These are phyloP conservation scores for Zygotorulaspora sp. DNA, from an alignment of 805 yeast species.

Conservation along the genomic window DNA sequence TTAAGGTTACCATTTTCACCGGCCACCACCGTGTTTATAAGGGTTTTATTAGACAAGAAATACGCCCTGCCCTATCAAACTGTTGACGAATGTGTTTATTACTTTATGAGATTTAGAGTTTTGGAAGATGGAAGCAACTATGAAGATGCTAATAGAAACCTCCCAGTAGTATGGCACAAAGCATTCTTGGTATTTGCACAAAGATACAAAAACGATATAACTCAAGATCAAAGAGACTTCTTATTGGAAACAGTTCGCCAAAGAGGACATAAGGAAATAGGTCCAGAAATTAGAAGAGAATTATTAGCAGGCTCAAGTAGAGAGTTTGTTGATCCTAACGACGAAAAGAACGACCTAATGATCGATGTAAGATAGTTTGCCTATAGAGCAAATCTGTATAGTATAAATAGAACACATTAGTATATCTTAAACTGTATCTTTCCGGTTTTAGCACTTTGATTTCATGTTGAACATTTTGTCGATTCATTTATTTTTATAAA, in stretches of 20 bases:
- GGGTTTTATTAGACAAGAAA: conserved; percentile 85
- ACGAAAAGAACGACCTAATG: conserved; percentile 31
- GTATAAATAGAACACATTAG: no score
- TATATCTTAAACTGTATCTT: no score
- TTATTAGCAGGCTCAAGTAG: conserved; percentile 79
- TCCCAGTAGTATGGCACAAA: conserved; percentile 97
- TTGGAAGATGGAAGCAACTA: conserved; percentile 42
- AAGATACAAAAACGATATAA: conserved; percentile 92
- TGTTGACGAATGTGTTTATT: conserved; percentile 87
- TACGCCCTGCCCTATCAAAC: conserved; percentile 97
- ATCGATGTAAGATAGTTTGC: conserved; percentile 26
- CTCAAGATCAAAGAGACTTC: conserved; percentile 97
- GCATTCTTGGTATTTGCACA: conserved; percentile 93
- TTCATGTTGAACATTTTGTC: no score
- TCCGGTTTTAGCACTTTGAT: no score
- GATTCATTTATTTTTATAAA: no score
- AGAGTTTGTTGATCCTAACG: conserved; percentile 35
- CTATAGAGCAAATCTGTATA: neutral
- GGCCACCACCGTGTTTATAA: conserved; percentile 83
- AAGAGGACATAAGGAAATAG: conserved; percentile 81
- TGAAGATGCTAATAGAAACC: conserved; percentile 41
- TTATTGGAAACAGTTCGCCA: conserved; percentile 85
- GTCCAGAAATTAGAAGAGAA: conserved; percentile 94
- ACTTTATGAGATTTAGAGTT: conserved; percentile 84
- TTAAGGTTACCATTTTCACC: conserved; percentile 81